Percentiles rank a stretch among this genome's conserved stretches.
Conservation (phyloP, 768 basidiomycete genomes). For the Gyrodon lividus region DNA sequence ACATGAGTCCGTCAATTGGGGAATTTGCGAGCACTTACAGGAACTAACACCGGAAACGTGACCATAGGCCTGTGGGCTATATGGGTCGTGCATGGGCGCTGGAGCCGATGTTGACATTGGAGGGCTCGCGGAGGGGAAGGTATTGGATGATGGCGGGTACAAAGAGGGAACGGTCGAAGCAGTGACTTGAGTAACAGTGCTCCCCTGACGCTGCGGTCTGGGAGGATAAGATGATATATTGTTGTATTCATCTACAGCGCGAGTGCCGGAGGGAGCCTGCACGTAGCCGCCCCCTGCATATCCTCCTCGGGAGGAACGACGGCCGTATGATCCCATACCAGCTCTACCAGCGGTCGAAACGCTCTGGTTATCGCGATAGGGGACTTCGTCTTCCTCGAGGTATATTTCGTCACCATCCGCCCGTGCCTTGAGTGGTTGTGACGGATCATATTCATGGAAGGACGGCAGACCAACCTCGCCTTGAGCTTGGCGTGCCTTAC, state of each 20-base stretch:
- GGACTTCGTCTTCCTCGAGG: constrained; percentile 45
- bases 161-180: constrained; percentile 40
- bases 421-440: constrained; percentile 63
- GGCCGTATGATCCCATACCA: constrained; percentile 31
- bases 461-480: constrained; percentile 71
- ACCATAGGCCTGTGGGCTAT: constrained; percentile 42
- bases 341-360: constrained; percentile 20
- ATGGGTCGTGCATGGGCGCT: constrained; percentile 26
- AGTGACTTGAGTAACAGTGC: constrained; percentile 38
- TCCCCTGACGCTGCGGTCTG: constrained; percentile 39
- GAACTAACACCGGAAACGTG: constrained; percentile 53
- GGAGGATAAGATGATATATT: constrained; percentile 47
- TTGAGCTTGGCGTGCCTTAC: constrained; percentile 64
- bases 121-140: constrained; percentile 30
- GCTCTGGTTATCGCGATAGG: constrained; percentile 33
- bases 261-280: constrained; percentile 59
- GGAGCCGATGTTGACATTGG: constrained; percentile 15
- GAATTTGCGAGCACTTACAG: constrained; percentile 40
- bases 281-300: constrained; percentile 61
- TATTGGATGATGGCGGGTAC: constrained; percentile 32
- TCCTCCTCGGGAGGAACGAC: constrained; percentile 30
- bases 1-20: not conserved
- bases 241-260: constrained; percentile 79
- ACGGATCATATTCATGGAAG: constrained; percentile 62
- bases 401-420: constrained; percentile 57